phyloP scores from a whole-genome alignment of 169 alveolate species.

The Plasmodium malariae region DNA sequence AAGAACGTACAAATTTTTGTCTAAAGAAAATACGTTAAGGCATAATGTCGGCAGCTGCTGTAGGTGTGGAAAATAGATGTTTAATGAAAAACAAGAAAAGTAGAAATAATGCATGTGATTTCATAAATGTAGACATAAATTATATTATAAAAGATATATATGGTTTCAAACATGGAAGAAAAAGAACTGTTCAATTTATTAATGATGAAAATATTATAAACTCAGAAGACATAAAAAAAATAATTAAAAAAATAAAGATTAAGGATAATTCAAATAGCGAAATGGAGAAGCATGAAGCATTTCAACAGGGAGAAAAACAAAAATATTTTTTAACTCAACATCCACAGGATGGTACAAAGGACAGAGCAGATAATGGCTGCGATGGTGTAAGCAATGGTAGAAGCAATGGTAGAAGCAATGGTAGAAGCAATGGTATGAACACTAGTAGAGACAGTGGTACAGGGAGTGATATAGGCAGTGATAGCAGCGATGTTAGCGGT shows the following conservation, averaged over 20 bases:
- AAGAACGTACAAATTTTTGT: too few species aligned
- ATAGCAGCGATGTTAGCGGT: not conserved
- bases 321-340: too few species aligned
- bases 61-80: slow-evolving; percentile 62
- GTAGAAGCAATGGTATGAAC: too few species aligned
- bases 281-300: not conserved
- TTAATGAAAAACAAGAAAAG: slow-evolving; percentile 42
- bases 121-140: slow-evolving; percentile 51
- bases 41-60: slow-evolving; percentile 61
- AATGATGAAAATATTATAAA: slow-evolving; percentile 31
- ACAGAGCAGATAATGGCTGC: too few species aligned
- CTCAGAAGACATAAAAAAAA: slow-evolving; percentile 20
- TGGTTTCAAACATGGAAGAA: slow-evolving; percentile 42
- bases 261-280: too few species aligned
- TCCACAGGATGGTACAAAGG: too few species aligned
- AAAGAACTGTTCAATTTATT: slow-evolving; percentile 66
- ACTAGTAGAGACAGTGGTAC: too few species aligned
- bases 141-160: slow-evolving; percentile 67
- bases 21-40: not conserved
- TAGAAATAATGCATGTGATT: slow-evolving; percentile 26
- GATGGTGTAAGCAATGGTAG: too few species aligned
- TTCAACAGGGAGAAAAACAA: not conserved
- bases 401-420: too few species aligned
- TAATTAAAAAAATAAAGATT: slow-evolving; percentile 47
- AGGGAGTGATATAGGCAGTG: too few species aligned